Percentiles rank a stretch among this genome's conserved stretches.
phyloP scores from a whole-genome alignment of 805 yeast species.

The Naumovozyma dairenensis region DNA sequence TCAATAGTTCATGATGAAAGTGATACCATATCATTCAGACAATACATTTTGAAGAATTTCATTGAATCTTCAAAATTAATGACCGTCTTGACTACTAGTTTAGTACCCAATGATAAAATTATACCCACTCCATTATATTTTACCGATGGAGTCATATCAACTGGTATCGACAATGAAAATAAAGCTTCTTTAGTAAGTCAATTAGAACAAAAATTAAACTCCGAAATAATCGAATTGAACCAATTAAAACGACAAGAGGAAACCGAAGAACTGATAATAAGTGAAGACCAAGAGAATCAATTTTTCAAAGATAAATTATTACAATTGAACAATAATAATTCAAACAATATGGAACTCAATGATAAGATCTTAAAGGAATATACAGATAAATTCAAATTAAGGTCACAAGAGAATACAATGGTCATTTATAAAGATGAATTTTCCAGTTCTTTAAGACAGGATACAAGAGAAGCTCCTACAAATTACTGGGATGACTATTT shows the following conservation, averaged over 20 bases:
- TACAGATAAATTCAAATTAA: constrained; percentile 6
- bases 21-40: constrained; percentile 26
- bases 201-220: too few species aligned
- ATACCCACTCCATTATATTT: constrained; percentile 10
- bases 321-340: neutral
- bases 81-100: constrained; percentile 18
- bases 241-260: too few species aligned
- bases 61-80: constrained; percentile 16
- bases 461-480: constrained; percentile 21
- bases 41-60: constrained; percentile 19
- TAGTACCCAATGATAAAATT: constrained; percentile 16
- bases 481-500: constrained; percentile 24
- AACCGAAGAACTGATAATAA: too few species aligned
- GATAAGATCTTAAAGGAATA: constrained; percentile 9
- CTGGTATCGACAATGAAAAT: too few species aligned
- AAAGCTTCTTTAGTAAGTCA: too few species aligned
- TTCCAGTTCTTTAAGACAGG: constrained; percentile 5
- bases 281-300: too few species aligned
- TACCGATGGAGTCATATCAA: too few species aligned
- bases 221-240: too few species aligned
- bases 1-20: constrained; percentile 26
- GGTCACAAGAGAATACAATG: constrained; percentile 12
- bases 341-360: neutral
- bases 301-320: neutral
- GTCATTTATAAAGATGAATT: constrained; percentile 15